Conservation (phyloP, 306 rosid species). For the Ammopiptanthus mongolicus region DNA sequence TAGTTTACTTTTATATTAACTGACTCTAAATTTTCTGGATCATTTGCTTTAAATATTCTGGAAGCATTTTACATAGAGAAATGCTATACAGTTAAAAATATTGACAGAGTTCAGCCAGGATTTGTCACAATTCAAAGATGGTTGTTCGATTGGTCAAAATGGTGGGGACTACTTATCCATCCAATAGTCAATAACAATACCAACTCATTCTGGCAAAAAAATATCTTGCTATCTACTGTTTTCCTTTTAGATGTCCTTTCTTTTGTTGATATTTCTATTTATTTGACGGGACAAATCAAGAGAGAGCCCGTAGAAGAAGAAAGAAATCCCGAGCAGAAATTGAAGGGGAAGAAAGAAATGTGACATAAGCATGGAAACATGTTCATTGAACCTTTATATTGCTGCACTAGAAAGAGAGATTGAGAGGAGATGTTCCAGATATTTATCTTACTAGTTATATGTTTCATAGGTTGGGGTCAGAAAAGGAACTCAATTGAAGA, state of each 20-base stretch:
- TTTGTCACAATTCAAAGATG: neutral
- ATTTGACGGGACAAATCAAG: neutral
- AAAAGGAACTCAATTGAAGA: neutral
- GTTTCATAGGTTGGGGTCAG: neutral
- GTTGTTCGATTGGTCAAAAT: neutral
- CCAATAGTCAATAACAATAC: neutral
- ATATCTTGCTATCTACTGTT: neutral
- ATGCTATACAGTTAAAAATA: neutral
- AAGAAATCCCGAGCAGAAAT: neutral
- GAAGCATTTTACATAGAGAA: neutral
- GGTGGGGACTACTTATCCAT: neutral
- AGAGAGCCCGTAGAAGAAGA: neutral
- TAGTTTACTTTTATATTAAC: neutral
- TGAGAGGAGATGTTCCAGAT: neutral
- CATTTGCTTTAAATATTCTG: neutral
- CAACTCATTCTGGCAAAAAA: neutral
- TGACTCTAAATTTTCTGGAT: neutral
- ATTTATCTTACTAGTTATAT: neutral
- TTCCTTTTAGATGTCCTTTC: neutral
- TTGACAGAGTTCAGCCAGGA: neutral
- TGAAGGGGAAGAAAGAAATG: no score
- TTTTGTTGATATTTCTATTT: neutral
- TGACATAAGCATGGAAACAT: neutral
- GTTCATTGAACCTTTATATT: neutral
- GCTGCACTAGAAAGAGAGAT: neutral